A percentile compares a stretch with the other conserved stretches of the same genome.
phyloP scores from a whole-genome alignment of 2,329 filamentous ascomycete species.

The Metarhizium rileyi region DNA sequence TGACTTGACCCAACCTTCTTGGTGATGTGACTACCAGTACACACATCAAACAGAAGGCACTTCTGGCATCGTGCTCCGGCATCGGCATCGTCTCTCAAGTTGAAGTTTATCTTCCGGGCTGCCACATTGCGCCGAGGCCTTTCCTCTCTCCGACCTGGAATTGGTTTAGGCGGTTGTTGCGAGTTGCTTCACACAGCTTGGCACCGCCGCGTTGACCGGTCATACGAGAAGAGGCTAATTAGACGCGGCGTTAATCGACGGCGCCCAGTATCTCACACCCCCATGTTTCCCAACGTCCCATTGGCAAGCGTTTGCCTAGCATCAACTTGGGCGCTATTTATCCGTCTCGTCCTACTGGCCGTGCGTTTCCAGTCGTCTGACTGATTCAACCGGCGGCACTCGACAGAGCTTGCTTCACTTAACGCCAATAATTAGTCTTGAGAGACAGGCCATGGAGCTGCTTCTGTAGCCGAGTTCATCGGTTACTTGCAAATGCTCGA shows the following conservation, averaged over 20 bases:
- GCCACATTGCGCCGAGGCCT: not conserved
- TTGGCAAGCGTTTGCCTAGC: not conserved
- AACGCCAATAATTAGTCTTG: not conserved
- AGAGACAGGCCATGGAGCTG: not conserved
- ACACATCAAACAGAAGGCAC: not conserved
- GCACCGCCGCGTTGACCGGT: constrained; percentile 20
- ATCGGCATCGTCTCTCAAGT: not conserved
- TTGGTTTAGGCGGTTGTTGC: not conserved
- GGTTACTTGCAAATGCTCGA: not conserved
- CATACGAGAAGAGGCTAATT: constrained; percentile 21
- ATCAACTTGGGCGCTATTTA: not conserved
- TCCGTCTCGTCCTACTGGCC: not conserved
- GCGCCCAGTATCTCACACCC: not conserved
- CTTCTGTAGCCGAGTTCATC: not conserved
- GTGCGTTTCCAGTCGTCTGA: not conserved
- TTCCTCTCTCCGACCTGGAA: not conserved
- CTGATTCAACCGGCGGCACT: not conserved
- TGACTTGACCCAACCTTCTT: not conserved
- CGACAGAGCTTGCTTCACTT: not conserved
- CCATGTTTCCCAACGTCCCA: not conserved
- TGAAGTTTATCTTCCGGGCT: not conserved
- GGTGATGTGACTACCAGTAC: not conserved
- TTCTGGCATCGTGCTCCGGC: no score
- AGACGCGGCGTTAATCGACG: constrained; percentile 22
- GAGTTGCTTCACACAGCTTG: constrained; percentile 1